These are phyloP conservation scores for Botryotinia convoluta DNA, from an alignment of 2,329 filamentous ascomycete genomes.

Conservation along the genomic window DNA sequence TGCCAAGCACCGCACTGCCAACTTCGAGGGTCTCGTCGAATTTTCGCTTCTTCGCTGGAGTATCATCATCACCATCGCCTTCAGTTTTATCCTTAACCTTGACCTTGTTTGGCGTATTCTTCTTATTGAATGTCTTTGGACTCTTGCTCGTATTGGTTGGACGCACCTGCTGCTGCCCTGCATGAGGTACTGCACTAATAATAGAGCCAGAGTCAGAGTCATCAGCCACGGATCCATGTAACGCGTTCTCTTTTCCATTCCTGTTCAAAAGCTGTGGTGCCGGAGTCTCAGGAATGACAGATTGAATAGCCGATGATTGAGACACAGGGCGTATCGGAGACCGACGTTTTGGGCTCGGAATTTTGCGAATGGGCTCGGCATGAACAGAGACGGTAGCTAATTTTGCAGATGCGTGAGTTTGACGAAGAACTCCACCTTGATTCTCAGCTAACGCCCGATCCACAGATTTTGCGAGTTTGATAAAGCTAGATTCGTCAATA, in stretches of 20 bases:
- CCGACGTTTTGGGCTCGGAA: no score
- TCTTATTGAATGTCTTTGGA: background rate
- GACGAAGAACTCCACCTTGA: background rate
- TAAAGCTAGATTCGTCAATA: conserved; percentile 35
- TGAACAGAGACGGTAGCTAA: background rate
- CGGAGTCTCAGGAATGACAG: conserved; percentile 35
- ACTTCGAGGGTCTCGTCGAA: conserved; percentile 21
- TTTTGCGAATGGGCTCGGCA: background rate
- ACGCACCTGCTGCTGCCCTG: background rate
- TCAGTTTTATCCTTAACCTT: background rate
- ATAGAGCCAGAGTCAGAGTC: conserved; percentile 26
- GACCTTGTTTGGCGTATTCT: background rate
- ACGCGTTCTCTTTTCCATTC: background rate
- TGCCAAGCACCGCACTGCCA: conserved; percentile 28
- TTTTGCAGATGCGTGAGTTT: background rate
- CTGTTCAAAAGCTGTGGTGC: conserved; percentile 11
- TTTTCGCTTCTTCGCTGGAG: conserved; percentile 29
- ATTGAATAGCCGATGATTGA: conserved; percentile 26
- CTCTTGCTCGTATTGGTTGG: background rate
- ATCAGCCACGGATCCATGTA: conserved; percentile 19
- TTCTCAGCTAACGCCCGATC: background rate
- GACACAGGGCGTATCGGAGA: background rate
- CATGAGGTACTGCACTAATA: conserved; percentile 29
- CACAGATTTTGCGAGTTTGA: conserved; percentile 26
- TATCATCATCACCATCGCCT: background rate